phyloP scores from a whole-genome alignment of 768 basidiomycete genomes.

The Amanita pallidorosea region DNA sequence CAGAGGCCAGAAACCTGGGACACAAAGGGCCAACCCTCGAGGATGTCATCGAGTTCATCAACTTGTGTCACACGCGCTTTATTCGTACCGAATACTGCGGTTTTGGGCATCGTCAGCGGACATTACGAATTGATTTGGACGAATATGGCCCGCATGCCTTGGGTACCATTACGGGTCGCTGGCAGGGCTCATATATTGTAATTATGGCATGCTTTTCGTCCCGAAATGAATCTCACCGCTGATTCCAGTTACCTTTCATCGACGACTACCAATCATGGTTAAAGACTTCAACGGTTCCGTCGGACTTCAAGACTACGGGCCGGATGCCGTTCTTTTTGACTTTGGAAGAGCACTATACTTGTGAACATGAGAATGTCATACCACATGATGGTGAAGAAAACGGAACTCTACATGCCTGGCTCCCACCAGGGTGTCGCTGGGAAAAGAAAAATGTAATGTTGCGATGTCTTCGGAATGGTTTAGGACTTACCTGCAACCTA shows the following conservation, averaged over 20 bases:
- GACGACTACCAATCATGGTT: conserved; percentile 29
- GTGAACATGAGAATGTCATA: conserved; percentile 19
- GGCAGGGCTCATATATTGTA: conserved; percentile 41
- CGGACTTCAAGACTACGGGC: conserved; percentile 21
- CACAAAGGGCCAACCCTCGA: conserved; percentile 30
- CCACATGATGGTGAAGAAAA: conserved; percentile 22
- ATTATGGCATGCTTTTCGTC: conserved; percentile 8
- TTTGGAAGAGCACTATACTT: conserved; percentile 37
- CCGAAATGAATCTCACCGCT: conserved; percentile 1
- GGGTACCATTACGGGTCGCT: conserved; percentile 34
- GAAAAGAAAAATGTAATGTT: conserved; percentile 29
- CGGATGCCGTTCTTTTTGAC: conserved; percentile 37
- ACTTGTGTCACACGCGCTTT: conserved; percentile 30
- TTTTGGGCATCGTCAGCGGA: background rate
- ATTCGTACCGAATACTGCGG: conserved; percentile 16
- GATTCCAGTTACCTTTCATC: conserved; percentile 25
- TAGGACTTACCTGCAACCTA: conserved; percentile 10
- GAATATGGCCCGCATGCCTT: conserved; percentile 25
- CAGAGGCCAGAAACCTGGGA: conserved; percentile 18
- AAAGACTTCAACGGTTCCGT: conserved; percentile 20
- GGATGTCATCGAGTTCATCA: conserved; percentile 33
- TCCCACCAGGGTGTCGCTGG: conserved; percentile 29
- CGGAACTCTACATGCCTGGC: conserved; percentile 33
- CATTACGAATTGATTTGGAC: conserved; percentile 5
- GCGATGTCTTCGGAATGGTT: background rate